These are phyloP conservation scores for Metschnikowia henanensis DNA, from an alignment of 805 yeast species.

Conservation along the genomic window DNA sequence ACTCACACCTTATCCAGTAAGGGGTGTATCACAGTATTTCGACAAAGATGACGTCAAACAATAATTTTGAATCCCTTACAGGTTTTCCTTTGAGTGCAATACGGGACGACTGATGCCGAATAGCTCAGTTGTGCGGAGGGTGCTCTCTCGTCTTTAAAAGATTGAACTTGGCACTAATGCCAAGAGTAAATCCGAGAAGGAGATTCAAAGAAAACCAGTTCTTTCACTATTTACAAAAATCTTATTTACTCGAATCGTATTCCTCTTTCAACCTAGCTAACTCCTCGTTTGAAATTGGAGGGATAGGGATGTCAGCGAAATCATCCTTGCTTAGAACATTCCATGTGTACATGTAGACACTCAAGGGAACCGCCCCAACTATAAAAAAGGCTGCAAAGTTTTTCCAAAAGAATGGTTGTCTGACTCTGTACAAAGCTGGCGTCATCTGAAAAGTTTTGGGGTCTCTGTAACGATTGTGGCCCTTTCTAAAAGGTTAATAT, in stretches of 20 bases:
- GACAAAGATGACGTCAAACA: not conserved
- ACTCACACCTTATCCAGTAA: conserved; percentile 17
- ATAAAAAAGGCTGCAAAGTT: conserved; percentile 64
- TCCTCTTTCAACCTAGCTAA: conserved; percentile 70
- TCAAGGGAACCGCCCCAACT: conserved; percentile 62
- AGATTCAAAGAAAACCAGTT: conserved; percentile 1
- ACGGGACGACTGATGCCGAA: no score
- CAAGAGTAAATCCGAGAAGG: not conserved
- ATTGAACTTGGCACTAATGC: not conserved
- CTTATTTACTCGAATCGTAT: conserved; percentile 49
- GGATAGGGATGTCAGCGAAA: conserved; percentile 89
- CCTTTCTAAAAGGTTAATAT: conserved; percentile 33
- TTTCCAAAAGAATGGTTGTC: conserved; percentile 80
- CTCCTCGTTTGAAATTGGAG: conserved; percentile 83
- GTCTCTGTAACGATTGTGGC: conserved; percentile 50
- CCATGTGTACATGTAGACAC: conserved; percentile 67
- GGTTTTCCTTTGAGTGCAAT: no score
- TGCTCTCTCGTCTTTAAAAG: no score
- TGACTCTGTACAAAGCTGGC: conserved; percentile 88
- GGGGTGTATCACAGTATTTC: conserved; percentile 19
- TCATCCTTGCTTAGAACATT: conserved; percentile 72
- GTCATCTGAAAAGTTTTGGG: conserved; percentile 82
- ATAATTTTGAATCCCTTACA: not conserved
- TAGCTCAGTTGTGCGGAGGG: no score
- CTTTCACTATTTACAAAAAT: conserved; percentile 8